Percentiles rank a stretch among this genome's conserved stretches.
Conservation (phyloP, 768 basidiomycete species). For the Russula ochroleuca region DNA sequence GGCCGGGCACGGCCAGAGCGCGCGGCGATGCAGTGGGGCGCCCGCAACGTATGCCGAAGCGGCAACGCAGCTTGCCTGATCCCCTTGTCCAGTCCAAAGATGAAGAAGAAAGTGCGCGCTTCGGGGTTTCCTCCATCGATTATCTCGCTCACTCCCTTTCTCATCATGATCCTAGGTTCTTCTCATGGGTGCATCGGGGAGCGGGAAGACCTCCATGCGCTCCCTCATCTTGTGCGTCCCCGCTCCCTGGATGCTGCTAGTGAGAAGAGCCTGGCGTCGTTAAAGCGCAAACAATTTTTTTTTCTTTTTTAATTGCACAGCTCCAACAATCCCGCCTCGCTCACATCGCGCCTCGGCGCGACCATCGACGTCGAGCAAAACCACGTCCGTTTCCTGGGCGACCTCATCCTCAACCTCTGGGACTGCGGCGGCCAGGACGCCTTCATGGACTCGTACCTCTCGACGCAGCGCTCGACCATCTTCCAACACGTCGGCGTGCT, state of each 20-base stretch:
- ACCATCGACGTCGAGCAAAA: conserved; percentile 99
- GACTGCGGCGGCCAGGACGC: conserved; percentile 98
- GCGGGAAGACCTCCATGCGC: conserved; percentile 96
- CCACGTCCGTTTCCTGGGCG: conserved; percentile 94
- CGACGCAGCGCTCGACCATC: conserved; percentile 86
- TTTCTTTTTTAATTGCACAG: conserved; percentile 38
- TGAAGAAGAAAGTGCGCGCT: conserved; percentile 38
- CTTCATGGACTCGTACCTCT: conserved; percentile 96
- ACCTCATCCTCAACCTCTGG: conserved; percentile 95
- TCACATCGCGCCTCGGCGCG: conserved; percentile 87
- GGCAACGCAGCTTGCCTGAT: background rate
- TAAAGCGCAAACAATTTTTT: background rate
- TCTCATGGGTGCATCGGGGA: conserved; percentile 95
- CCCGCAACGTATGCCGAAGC: background rate
- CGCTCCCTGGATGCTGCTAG: conserved; percentile 14
- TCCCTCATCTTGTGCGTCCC: conserved; percentile 94
- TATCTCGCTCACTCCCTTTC: background rate
- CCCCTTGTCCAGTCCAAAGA: conserved; percentile 15
- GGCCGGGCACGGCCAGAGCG: too few species aligned
- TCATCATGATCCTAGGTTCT: conserved; percentile 60
- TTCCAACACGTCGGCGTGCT: conserved; percentile 96
- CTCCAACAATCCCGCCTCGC: conserved; percentile 89
- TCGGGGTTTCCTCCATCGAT: background rate
- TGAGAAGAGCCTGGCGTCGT: background rate
- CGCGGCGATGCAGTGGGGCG: background rate